Evolutionary conservation across 495 filamentous ascomycete species (phyloP), one percentile per base, ranked within the genome.

Genomic region (Sordaria brevicollis): DNA sequence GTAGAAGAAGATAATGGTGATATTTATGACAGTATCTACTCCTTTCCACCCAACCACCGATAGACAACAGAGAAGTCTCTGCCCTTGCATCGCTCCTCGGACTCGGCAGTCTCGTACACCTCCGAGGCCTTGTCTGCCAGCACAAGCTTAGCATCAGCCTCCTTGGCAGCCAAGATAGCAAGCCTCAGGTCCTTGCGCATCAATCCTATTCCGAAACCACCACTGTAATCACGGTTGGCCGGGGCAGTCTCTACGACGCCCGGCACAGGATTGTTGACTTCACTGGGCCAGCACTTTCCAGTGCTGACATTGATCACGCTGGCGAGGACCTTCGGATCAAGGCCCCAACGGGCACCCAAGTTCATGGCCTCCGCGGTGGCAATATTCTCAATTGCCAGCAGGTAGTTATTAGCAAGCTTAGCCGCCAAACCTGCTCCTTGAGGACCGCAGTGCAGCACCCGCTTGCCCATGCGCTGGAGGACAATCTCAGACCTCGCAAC

Each of bases 281-380:
- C 94, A 70, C 89, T 93, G 8, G 93, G 92, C 94, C 94, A 97
- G 83, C 92, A 97, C 67, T 86, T 88, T 38, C 94, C 94, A 1
- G 92, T 96, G 65, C 90, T 92, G 21, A 89, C 87, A 76, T 95
- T 97, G 78, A 97, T 91, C 79, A 97, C 83, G 41, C 88, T 86
- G 2, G 91, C 92, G 15, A 97, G 81, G 1, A 88, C 87, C 74
- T 91, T 90, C 11, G 91, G 89, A 68, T 97, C 91, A 10, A 97
- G 85, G 2, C 94, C 94, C 85, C 90, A 92, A 71, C 87, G 88
- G 25, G 94, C 87, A 33, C 93, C 94, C 21, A 97, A 86, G 71
- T 93, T 93, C 93, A 97, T 96, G 1, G 92, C 94, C 79, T 97
- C 94, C 1, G 91, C 90, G 0, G 92, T 93, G 2, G 92, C 94